Conservation (phyloP, 1,139 yeast genomes). For the Zygotorulaspora mrakii region DNA sequence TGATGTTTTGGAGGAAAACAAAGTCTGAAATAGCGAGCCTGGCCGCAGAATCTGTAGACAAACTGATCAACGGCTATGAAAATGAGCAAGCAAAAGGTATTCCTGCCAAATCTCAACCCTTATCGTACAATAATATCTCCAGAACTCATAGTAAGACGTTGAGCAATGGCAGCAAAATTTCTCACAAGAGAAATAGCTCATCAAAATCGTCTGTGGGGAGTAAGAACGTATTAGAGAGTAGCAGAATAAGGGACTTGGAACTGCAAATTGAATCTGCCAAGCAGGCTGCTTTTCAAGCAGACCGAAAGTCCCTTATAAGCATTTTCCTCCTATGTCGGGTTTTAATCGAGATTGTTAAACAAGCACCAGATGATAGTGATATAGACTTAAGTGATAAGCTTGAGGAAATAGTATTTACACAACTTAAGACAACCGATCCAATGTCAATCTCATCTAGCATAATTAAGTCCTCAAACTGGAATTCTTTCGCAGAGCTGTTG, state of each 20-base stretch:
- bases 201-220: constrained; percentile 35
- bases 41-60: constrained; percentile 58
- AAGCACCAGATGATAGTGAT: constrained; percentile 72
- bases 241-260: constrained; percentile 35
- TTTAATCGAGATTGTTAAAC: constrained; percentile 86
- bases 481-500: constrained; percentile 77
- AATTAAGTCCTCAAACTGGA: constrained; percentile 91
- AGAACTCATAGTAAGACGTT: constrained; percentile 24
- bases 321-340: constrained; percentile 91
- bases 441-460: constrained; percentile 57
- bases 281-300: constrained; percentile 76
- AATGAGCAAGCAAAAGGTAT: constrained; percentile 16
- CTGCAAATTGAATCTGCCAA: constrained; percentile 54
- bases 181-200: constrained; percentile 40
- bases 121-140: constrained; percentile 12
- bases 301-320: constrained; percentile 78
- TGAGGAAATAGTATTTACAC: constrained; percentile 91
- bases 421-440: constrained; percentile 85
- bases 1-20: constrained; percentile 96
- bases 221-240: constrained; percentile 22
- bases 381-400: constrained; percentile 78
- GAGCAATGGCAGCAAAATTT: constrained; percentile 35
- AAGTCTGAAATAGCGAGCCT: constrained; percentile 79
- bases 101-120: constrained; percentile 8
- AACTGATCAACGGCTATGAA: constrained; percentile 34